Percentiles rank a stretch among this genome's conserved stretches.
phyloP scores from a whole-genome alignment of 768 basidiomycete genomes.

The Mycena rosella region DNA sequence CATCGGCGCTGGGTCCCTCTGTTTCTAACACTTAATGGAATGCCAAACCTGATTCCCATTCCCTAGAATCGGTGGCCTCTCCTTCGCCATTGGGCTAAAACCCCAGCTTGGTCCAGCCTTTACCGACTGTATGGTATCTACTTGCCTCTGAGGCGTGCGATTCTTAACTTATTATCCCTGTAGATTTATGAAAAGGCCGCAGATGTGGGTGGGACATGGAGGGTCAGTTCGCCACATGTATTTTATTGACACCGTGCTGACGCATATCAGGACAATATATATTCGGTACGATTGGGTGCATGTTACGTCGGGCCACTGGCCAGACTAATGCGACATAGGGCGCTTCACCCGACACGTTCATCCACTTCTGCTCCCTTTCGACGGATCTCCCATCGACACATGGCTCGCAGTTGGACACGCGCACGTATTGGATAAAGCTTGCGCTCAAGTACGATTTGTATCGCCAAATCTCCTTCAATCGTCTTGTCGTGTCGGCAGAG shows the following conservation, averaged over 20 bases:
- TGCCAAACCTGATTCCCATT: neutral
- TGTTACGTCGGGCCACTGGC: no score
- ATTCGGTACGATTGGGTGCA: constrained; percentile 58
- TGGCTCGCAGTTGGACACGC: constrained; percentile 56
- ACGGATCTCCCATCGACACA: constrained; percentile 57
- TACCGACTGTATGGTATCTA: constrained; percentile 32
- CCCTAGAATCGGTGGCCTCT: constrained; percentile 12
- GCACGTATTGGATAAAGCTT: constrained; percentile 58
- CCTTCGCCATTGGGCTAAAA: constrained; percentile 25
- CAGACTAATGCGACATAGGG: constrained; percentile 45
- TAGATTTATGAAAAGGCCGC: constrained; percentile 66
- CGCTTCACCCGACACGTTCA: constrained; percentile 57
- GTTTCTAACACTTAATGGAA: no score
- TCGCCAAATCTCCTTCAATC: constrained; percentile 56
- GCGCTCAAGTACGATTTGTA: constrained; percentile 57
- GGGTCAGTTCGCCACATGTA: constrained; percentile 50
- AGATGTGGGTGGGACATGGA: constrained; percentile 68
- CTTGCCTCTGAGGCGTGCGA: no score
- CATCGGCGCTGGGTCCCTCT: neutral
- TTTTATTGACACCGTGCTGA: neutral
- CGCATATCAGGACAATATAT: constrained; percentile 62
- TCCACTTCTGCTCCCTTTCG: constrained; percentile 60
- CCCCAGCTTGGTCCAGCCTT: constrained; percentile 14
- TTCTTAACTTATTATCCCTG: neutral
- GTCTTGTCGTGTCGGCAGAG: constrained; percentile 52